Conservation (phyloP, 2,329 filamentous ascomycete genomes). For the Graphilbum ipis-grandicollis region DNA sequence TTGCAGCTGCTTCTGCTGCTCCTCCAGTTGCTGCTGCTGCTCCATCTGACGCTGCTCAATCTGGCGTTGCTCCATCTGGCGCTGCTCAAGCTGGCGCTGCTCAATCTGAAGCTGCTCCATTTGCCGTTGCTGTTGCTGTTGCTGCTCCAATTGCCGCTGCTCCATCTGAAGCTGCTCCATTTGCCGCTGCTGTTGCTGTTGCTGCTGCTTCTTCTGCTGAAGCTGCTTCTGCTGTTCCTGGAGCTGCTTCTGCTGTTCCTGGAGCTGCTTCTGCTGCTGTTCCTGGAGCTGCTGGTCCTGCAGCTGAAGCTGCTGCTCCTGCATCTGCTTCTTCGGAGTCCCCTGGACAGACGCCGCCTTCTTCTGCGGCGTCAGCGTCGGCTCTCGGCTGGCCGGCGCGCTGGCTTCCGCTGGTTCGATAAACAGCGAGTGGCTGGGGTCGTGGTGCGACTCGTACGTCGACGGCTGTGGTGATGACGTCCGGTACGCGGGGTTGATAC, state of each 20-base stretch:
- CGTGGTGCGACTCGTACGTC: conserved; percentile 80
- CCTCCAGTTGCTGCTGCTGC: not conserved
- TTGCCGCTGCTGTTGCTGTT: conserved; percentile 1
- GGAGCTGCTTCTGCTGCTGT: not conserved
- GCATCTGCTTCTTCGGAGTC: not conserved
- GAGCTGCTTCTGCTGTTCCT: not conserved
- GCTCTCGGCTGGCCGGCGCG: conserved; percentile 29
- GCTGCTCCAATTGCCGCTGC: not conserved
- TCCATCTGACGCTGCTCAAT: conserved; percentile 11
- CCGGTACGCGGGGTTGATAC: conserved; percentile 88
- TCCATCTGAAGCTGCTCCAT: not conserved
- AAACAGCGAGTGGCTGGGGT: conserved; percentile 53
- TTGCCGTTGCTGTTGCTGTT: not conserved
- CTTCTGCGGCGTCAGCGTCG: conserved; percentile 32
- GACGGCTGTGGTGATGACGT: conserved; percentile 94
- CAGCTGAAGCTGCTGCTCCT: not conserved
- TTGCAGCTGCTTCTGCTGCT: not conserved
- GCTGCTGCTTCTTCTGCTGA: conserved; percentile 4
- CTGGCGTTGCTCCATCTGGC: conserved; percentile 11
- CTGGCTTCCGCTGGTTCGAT: conserved; percentile 31
- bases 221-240: not conserved
- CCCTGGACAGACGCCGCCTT: conserved; percentile 17
- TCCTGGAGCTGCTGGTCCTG: not conserved
- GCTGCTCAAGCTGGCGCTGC: conserved; percentile 10
- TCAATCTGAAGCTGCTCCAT: conserved; percentile 10